Evolutionary conservation across 106 monocot genomes (phyloP).

Genomic region (Acorus gramineus): DNA sequence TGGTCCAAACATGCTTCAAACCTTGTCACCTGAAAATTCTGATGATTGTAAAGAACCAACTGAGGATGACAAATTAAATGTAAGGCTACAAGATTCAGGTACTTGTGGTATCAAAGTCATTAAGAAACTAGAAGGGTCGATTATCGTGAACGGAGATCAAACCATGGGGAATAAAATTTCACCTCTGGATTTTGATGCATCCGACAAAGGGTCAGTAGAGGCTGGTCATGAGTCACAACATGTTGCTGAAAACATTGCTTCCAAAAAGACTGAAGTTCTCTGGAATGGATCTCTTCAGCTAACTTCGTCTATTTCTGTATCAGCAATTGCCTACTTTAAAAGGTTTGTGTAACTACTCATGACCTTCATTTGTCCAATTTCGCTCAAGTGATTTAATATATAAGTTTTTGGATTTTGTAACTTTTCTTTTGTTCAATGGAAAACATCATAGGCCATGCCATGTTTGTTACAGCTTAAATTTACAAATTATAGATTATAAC

Average conservation of each 20-base stretch:
- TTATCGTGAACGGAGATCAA: constrained; percentile 3
- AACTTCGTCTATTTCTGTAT: constrained; percentile 34
- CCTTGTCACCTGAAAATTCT: not conserved
- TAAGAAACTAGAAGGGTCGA: not conserved
- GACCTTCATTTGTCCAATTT: not conserved
- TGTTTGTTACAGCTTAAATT: too few relatives aligned
- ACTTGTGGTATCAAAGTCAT: constrained; percentile 6
- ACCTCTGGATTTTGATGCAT: not conserved
- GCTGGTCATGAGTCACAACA: constrained; percentile 10
- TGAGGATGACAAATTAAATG: constrained; percentile 1
- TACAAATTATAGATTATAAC: too few relatives aligned
- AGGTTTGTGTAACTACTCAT: constrained; percentile 26
- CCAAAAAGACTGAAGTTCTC: constrained; percentile 25
- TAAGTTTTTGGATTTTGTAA: not conserved
- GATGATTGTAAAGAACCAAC: constrained; percentile 2
- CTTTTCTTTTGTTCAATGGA: too few relatives aligned
- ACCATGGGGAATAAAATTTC: constrained; percentile 3
- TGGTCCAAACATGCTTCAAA: constrained; percentile 1
- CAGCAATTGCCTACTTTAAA: constrained; percentile 53
- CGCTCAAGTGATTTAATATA: not conserved
- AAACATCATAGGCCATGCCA: too few relatives aligned
- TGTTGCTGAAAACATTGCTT: constrained; percentile 11
- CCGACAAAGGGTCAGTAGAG: constrained; percentile 7
- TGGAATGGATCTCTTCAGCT: constrained; percentile 62
- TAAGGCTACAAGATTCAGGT: not conserved